A percentile compares a stretch with the other conserved stretches of the same genome.
phyloP scores from a whole-genome alignment of 2,329 filamentous ascomycete genomes.

The Fusarium continuum region DNA sequence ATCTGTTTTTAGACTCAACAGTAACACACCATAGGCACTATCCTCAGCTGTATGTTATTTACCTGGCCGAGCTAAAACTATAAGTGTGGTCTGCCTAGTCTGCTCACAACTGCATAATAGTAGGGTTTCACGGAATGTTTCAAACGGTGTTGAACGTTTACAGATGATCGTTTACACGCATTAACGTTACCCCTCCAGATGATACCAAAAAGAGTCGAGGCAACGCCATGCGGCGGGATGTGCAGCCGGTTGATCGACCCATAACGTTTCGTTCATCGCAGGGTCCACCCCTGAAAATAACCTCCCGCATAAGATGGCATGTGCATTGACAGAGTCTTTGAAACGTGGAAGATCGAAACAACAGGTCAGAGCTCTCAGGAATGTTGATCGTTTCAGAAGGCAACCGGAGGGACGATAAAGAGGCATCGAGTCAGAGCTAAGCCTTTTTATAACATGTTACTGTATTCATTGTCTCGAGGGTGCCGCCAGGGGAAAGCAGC shows the following conservation, averaged over 20 bases:
- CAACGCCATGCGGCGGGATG: conserved; percentile 26
- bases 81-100: neutral
- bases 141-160: conserved; percentile 8
- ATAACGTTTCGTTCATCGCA: conserved; percentile 16
- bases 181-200: conserved; percentile 6
- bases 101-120: conserved; percentile 9
- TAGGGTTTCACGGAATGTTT: conserved; percentile 14
- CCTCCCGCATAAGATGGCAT: conserved; percentile 13
- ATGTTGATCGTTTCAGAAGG: conserved; percentile 6
- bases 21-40: no score
- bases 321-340: conserved; percentile 15
- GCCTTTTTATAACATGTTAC: neutral
- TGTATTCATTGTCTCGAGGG: conserved; percentile 6
- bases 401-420: neutral
- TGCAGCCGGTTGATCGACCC: conserved; percentile 25
- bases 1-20: no score
- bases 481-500: conserved; percentile 6
- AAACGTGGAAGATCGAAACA: conserved; percentile 1
- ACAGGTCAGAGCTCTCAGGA: neutral
- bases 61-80: neutral
- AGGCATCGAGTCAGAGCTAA: neutral
- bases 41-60: neutral
- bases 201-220: conserved; percentile 14
- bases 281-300: conserved; percentile 31
- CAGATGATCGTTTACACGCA: neutral